phyloP scores from a whole-genome alignment of 495 filamentous ascomycete genomes.

The Trichoderma orchidacearum region DNA sequence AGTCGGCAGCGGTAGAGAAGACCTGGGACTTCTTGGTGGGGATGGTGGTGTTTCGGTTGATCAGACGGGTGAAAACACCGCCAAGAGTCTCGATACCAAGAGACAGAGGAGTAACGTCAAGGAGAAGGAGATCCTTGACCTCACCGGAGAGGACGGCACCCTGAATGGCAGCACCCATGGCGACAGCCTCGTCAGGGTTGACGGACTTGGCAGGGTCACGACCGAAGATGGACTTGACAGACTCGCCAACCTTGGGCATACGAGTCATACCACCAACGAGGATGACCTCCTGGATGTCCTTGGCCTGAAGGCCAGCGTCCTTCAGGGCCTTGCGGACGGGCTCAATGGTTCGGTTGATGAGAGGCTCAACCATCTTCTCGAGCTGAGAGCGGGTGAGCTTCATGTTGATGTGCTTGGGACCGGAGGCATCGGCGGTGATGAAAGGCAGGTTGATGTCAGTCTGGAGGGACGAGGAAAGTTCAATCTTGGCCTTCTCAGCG shows the following conservation, averaged over 20 bases:
- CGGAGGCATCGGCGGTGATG: slow-evolving; percentile 90
- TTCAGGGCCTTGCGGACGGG: slow-evolving; percentile 96
- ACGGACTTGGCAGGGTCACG: slow-evolving; percentile 97
- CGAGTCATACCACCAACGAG: slow-evolving; percentile 99
- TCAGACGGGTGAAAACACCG: slow-evolving; percentile 97
- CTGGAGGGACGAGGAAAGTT: slow-evolving; percentile 89
- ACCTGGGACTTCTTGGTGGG: slow-evolving; percentile 99
- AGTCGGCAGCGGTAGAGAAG: slow-evolving; percentile 97
- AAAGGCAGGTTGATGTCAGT: slow-evolving; percentile 98
- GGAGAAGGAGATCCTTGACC: slow-evolving; percentile 88
- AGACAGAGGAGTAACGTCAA: slow-evolving; percentile 94
- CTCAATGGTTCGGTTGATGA: slow-evolving; percentile 76
- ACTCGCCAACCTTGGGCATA: slow-evolving; percentile 98
- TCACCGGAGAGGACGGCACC: slow-evolving; percentile 94
- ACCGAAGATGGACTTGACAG: slow-evolving; percentile 94
- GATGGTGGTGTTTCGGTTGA: slow-evolving; percentile 99
- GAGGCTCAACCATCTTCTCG: slow-evolving; percentile 81
- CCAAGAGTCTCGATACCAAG: slow-evolving; percentile 99
- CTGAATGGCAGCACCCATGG: slow-evolving; percentile 96
- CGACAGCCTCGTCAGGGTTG: slow-evolving; percentile 98
- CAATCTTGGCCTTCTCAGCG: slow-evolving; percentile 99
- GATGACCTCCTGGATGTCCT: slow-evolving; percentile 97
- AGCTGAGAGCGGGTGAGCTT: slow-evolving; percentile 91
- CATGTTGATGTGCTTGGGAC: slow-evolving; percentile 93
- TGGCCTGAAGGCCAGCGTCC: slow-evolving; percentile 86